Evolutionary conservation across 1,284 basidiomycete genomes (phyloP), one percentile per base, ranked within the genome.

Genomic region (Apiotrichum veenhuisii): DNA sequence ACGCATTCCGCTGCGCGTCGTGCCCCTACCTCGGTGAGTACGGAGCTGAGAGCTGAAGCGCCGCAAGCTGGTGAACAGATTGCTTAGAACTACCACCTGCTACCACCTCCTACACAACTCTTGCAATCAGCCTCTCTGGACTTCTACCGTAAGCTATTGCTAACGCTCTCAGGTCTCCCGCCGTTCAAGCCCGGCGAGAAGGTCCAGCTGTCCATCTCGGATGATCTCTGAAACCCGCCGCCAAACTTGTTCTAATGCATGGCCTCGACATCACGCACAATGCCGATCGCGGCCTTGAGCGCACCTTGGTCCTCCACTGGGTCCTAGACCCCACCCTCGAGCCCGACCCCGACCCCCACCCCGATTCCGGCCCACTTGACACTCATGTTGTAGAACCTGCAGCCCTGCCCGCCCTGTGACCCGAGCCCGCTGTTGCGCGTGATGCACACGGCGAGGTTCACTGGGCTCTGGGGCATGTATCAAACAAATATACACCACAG

Each of bases 121-220:
- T n/a, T n/a, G n/a, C n/a, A n/a, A n/a, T n/a, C n/a, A n/a, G n/a
- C n/a, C n/a, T n/a, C n/a, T n/a, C n/a, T 30, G 30, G 30, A 30
- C 7, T 12, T 30, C 30, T 5, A 5, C 25, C 25, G 18, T 17
- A 45, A 14, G 14, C 37, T 10, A 8, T 34, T 37, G 41, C 41
- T 43, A 27, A 34, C 42, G 2, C 11, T 27, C 40, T 15, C 57
- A 82, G 93, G 95, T 64, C 83, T 98, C 45, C 96, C 96, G 50
- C 91, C 95, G 5, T 98, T 99, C 80, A 91, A 96, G 78, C 95
- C 96, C 1, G 96, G 96, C 54, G 91, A 98, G 81, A 94, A 96
- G 80, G 92, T 98, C 42, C 87, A 93, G 69, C 75, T 83, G 38
- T 72, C 84, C 72, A 82, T 91, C 61, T 84, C 82, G 84, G 91